Percentiles rank a stretch among this genome's conserved stretches.
Conservation (phyloP, 805 yeast species). For the Saccharomycopsis fibuligera region DNA sequence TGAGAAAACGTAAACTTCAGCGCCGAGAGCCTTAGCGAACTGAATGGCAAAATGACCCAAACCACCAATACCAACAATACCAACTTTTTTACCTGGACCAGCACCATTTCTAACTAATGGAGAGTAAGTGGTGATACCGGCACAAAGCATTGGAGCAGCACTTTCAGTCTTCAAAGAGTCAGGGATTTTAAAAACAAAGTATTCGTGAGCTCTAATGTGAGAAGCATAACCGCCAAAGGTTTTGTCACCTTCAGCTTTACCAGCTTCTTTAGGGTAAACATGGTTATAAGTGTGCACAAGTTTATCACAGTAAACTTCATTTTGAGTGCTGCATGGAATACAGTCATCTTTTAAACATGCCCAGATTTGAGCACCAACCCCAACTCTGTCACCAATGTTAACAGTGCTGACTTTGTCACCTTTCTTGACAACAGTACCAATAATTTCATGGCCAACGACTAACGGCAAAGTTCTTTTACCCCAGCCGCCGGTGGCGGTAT, state of each 20-base stretch:
- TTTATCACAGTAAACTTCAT: constrained; percentile 36
- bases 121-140: constrained; percentile 48
- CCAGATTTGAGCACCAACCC: constrained; percentile 39
- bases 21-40: constrained; percentile 57
- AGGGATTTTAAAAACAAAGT: constrained; percentile 44
- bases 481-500: constrained; percentile 21
- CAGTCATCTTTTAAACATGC: constrained; percentile 31
- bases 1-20: constrained; percentile 54
- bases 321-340: constrained; percentile 31
- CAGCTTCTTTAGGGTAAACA: constrained; percentile 24
- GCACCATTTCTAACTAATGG: constrained; percentile 43
- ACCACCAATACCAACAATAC: constrained; percentile 61
- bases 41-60: constrained; percentile 59
- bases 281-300: constrained; percentile 33
- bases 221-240: constrained; percentile 50
- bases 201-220: constrained; percentile 38
- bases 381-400: constrained; percentile 41
- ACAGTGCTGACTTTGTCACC: constrained; percentile 30
- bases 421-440: constrained; percentile 27
- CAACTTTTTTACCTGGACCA: constrained; percentile 41
- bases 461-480: constrained; percentile 28
- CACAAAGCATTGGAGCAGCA: constrained; percentile 52
- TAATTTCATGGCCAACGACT: constrained; percentile 30
- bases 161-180: constrained; percentile 34
- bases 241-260: constrained; percentile 21